Percentiles rank a stretch among this genome's conserved stretches.
phyloP scores from a whole-genome alignment of 176 grass and related monocot genomes.

The Triticum urartu region DNA sequence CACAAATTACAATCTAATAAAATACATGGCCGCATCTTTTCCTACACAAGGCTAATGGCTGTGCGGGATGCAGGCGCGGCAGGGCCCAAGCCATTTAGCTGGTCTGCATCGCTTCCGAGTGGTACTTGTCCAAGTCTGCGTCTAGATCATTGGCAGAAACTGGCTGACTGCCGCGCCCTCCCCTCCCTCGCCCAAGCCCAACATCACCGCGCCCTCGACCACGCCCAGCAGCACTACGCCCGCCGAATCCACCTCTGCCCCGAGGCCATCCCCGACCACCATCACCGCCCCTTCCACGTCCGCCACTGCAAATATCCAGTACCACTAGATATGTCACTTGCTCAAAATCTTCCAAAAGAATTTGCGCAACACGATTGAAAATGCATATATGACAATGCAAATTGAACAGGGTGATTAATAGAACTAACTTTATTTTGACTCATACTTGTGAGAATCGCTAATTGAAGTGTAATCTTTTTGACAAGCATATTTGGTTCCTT shows the following conservation, averaged over 20 bases:
- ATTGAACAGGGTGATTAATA: background rate
- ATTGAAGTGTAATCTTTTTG: background rate
- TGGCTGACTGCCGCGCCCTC: conserved; percentile 7
- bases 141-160: conserved; percentile 55
- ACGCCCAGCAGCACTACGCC: background rate
- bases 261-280: conserved; percentile 29
- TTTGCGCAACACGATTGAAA: background rate
- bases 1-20: background rate
- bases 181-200: conserved; percentile 19
- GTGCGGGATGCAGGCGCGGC: background rate
- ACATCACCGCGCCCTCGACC: conserved; percentile 20
- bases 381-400: background rate
- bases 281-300: conserved; percentile 25
- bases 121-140: conserved; percentile 59
- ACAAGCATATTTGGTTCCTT: background rate
- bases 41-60: conserved; percentile 11
- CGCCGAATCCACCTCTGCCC: conserved; percentile 8
- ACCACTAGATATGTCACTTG: background rate
- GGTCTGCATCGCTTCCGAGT: conserved; percentile 33
- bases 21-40: conserved; percentile 14
- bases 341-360: background rate
- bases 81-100: conserved; percentile 25
- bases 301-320: conserved; percentile 8
- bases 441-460: background rate
- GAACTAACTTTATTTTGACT: background rate